Evolutionary conservation across 2,329 filamentous ascomycete genomes (phyloP), one percentile per base, ranked within the genome.

Genomic region (Xylaria sp.): DNA sequence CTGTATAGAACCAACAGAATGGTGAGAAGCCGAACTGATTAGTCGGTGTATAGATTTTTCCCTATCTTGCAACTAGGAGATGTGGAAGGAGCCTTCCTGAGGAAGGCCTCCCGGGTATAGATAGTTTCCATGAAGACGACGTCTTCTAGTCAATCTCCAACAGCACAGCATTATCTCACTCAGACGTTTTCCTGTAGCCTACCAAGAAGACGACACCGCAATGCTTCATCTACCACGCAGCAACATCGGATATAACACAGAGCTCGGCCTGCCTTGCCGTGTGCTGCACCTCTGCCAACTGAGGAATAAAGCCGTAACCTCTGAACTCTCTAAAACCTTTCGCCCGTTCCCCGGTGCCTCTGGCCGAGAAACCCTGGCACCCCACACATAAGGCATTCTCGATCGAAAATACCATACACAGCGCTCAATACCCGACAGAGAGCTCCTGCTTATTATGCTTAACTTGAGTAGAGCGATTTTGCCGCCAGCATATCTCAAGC

Each of bases 1-100:
- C 55, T 48, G 61, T 60, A 65, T 23, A 48, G 9, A 44, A 50
- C 20, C 44, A 44, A 41, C 31, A 63, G 50, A 39, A 60, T 52
- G 48, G 28, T 28, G 28, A 28, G 25, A 48, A 55, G 58, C 8
- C 4, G n/a, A 64, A 55, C 37, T 46, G n/a, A n/a, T 44, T 1
- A 54, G 34, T 57, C 48, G 10, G 18, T 39, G 41, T 15, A 34
- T 18, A 46, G 13, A 41, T 20, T 37, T 50, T 31, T 31, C 25
- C 57, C 44, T 18, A 13, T 10, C 13, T 2, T 1, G 10, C 3
- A 7, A 46, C 6, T 63, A 15, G 50, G 20, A 9, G 9, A 15
- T 3, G 13, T 15, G 39, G 18, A 44, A 18, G 39, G 39, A 13
- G 10, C 3, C 39, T 15, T 44, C 13, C 13, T 4, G 39, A 15